Evolutionary conservation across 805 yeast genomes (phyloP).

Genomic region (Kuraishia hungarica): DNA sequence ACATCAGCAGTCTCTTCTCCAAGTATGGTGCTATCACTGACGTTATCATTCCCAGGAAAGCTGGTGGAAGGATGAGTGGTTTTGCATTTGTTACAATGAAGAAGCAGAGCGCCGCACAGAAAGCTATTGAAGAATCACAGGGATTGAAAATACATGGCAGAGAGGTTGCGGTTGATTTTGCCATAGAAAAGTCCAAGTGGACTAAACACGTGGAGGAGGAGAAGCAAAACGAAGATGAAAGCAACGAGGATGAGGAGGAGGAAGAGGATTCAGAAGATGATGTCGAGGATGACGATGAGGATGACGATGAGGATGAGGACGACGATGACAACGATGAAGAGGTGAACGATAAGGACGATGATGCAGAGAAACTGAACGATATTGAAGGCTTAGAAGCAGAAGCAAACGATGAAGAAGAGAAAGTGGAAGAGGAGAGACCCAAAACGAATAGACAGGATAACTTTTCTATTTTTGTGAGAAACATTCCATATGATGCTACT

Average conservation of each 20-base stretch:
- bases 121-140: constrained; percentile 66
- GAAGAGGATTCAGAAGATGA: constrained; percentile 28
- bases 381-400: constrained; percentile 15
- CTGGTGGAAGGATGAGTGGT: constrained; percentile 86
- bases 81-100: constrained; percentile 93
- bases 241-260: constrained; percentile 29
- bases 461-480: constrained; percentile 77
- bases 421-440: constrained; percentile 23
- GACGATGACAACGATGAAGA: constrained; percentile 24
- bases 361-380: constrained; percentile 18
- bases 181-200: constrained; percentile 86
- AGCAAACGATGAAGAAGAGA: constrained; percentile 26
- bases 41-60: constrained; percentile 80
- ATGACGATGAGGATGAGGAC: constrained; percentile 26
- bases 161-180: constrained; percentile 89
- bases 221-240: constrained; percentile 29
- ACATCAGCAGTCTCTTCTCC: constrained; percentile 58
- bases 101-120: constrained; percentile 65
- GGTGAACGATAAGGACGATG: constrained; percentile 22
- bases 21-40: constrained; percentile 83
- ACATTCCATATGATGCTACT: constrained; percentile 92
- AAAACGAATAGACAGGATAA: constrained; percentile 56
- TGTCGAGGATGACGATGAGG: constrained; percentile 23
- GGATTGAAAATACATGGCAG: constrained; percentile 84
- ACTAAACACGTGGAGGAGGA: constrained; percentile 41